Conservation (phyloP, 176 grass and related monocot genomes). For the Triticum dicoccoides region DNA sequence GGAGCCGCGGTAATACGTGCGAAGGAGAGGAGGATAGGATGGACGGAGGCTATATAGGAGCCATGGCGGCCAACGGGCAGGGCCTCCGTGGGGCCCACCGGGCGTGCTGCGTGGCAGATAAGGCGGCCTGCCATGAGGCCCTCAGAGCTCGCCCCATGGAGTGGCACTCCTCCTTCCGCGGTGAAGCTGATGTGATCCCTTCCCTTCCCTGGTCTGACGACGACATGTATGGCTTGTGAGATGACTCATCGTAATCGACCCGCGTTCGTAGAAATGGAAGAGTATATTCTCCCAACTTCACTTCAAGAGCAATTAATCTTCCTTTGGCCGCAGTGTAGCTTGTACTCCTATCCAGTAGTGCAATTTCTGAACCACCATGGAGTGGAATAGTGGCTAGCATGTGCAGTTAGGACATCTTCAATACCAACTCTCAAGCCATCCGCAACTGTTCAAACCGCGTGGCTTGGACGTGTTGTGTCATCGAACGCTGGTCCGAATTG, state of each 20-base stretch:
- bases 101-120: slow-evolving; percentile 56
- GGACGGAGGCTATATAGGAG: slow-evolving; percentile 53
- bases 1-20: slow-evolving; percentile 9
- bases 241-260: neutral
- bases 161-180: slow-evolving; percentile 24
- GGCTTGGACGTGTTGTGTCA: too few relatives aligned
- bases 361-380: too few relatives aligned
- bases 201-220: neutral
- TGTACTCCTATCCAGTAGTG: too few relatives aligned
- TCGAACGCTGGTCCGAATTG: too few relatives aligned
- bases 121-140: slow-evolving; percentile 43
- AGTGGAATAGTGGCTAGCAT: too few relatives aligned
- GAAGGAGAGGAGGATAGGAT: slow-evolving; percentile 40
- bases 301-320: neutral
- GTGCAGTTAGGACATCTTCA: too few relatives aligned
- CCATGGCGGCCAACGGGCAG: slow-evolving; percentile 11
- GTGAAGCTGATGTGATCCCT: neutral
- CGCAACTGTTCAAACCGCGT: too few relatives aligned
- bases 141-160: slow-evolving; percentile 20
- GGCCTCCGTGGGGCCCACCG: slow-evolving; percentile 12
- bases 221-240: slow-evolving; percentile 11
- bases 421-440: too few relatives aligned
- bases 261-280: neutral
- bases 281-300: neutral
- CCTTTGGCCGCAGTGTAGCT: too few relatives aligned